These are phyloP conservation scores for Aspergillus tamarii DNA, from an alignment of 2,329 filamentous ascomycete genomes.

Conservation along the genomic window DNA sequence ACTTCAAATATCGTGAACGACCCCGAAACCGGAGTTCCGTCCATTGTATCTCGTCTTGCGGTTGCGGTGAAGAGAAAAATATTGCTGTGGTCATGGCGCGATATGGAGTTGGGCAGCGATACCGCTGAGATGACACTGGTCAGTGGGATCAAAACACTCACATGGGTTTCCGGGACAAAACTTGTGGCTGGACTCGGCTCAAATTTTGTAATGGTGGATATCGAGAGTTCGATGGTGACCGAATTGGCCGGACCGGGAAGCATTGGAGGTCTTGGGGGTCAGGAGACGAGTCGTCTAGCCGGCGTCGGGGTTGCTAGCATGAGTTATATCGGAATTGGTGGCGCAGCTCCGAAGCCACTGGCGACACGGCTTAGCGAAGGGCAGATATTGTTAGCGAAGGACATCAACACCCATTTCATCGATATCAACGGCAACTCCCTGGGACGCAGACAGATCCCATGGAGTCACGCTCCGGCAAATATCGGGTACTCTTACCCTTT, in stretches of 20 bases:
- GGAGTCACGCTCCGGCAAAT: slow-evolving; percentile 83
- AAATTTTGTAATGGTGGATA: slow-evolving; percentile 87
- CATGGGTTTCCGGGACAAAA: slow-evolving; percentile 86
- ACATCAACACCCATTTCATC: slow-evolving; percentile 93
- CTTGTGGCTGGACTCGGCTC: slow-evolving; percentile 89
- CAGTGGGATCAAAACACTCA: slow-evolving; percentile 83
- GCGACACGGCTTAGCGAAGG: slow-evolving; percentile 80
- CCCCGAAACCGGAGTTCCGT: slow-evolving; percentile 79
- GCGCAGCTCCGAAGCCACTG: slow-evolving; percentile 87
- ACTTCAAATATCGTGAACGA: slow-evolving; percentile 97
- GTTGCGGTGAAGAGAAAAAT: slow-evolving; percentile 92
- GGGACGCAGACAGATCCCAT: slow-evolving; percentile 87
- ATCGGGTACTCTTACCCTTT: slow-evolving; percentile 98
- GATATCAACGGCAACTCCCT: slow-evolving; percentile 79
- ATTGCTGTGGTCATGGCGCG: slow-evolving; percentile 92
- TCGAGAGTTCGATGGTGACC: slow-evolving; percentile 70
- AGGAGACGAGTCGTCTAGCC: slow-evolving; percentile 75
- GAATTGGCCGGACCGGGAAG: slow-evolving; percentile 80
- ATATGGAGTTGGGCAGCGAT: slow-evolving; percentile 79
- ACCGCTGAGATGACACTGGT: slow-evolving; percentile 76
- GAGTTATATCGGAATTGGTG: slow-evolving; percentile 94
- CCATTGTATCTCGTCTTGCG: slow-evolving; percentile 87
- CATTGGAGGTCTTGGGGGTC: slow-evolving; percentile 65
- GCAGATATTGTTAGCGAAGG: slow-evolving; percentile 91
- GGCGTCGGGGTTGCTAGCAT: slow-evolving; percentile 83